Percentiles rank a stretch among this genome's conserved stretches.
Conservation (phyloP, 2,329 filamentous ascomycete species). For the Knufia fluminis region DNA sequence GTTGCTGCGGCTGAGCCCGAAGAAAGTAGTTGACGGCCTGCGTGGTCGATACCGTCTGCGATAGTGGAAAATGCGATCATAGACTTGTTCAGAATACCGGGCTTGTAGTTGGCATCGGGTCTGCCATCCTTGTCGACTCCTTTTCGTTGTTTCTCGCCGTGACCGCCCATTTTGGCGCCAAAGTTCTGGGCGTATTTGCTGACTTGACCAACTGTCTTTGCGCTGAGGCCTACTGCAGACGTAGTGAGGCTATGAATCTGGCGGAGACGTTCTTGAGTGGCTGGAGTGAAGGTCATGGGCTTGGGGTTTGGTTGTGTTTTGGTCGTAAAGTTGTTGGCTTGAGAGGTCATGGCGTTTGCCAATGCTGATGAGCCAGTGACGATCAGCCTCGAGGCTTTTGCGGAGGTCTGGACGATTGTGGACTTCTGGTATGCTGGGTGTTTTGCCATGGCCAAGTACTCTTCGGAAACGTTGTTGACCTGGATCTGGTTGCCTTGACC, state of each 20-base stretch:
- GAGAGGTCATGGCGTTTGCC: constrained; percentile 64
- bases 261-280: constrained; percentile 75
- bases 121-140: constrained; percentile 64
- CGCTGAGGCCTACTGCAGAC: constrained; percentile 66
- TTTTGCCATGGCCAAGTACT: constrained; percentile 64
- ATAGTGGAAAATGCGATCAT: constrained; percentile 95
- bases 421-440: constrained; percentile 91
- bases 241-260: constrained; percentile 82
- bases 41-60: constrained; percentile 85
- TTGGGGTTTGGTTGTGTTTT: constrained; percentile 68
- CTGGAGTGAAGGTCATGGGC: constrained; percentile 77
- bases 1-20: constrained; percentile 70
- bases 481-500: constrained; percentile 39
- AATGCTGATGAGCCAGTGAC: constrained; percentile 78
- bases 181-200: constrained; percentile 80
- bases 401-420: constrained; percentile 74
- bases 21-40: constrained; percentile 66
- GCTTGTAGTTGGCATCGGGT: constrained; percentile 60
- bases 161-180: constrained; percentile 64
- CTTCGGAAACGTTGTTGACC: constrained; percentile 40
- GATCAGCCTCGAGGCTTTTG: constrained; percentile 79
- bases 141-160: constrained; percentile 47
- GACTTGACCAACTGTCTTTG: constrained; percentile 79
- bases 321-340: constrained; percentile 71
- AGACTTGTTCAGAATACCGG: constrained; percentile 86